Evolutionary conservation across 2,329 filamentous ascomycete species (phyloP), one percentile per base, ranked within the genome.

Genomic region (Passalora sequoiae): DNA sequence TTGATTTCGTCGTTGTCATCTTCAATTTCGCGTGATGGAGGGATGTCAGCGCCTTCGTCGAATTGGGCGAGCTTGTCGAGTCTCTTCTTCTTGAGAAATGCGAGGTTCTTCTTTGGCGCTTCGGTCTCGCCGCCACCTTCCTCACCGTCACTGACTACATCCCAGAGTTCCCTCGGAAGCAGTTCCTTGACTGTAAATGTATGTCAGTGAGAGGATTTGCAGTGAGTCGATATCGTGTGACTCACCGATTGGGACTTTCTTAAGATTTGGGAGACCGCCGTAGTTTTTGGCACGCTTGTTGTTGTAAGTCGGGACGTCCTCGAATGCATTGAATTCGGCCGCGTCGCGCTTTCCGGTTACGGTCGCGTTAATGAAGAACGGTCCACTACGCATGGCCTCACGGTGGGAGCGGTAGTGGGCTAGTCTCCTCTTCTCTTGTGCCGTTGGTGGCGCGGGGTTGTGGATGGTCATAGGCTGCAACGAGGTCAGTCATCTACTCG

Each of bases 301-400:
- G 49, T 29, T 41, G 0, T 50, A 56, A 22, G 74, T 70, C 42
- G 75, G 58, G 31, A 75, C 67, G 19, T 67, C 66, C 0, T 73
- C 76, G 9, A 77, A 66, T 0, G 74, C 74, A 49, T 77, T 77
- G 75, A 76, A 80, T 46, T 77, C 72, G 1, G 65, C 58, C 30
- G 70, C 72, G 0, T 71, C 71, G 53, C 77, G 77, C 4, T 63
- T 68, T 50, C 75, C 67, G 4, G 62, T 66, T 15, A 32, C 35
- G 8, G 52, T 36, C 12, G 31, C 40, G 37, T 55, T 48, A 47
- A 52, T 44, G 40, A 50, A 56, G 43, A 52, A 46, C 19, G 51
- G 49, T 7, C 53, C 47, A 15, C 49, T 49, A 20, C 51, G 53
- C 40, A 44, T 46, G 10, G 41, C 43, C 12, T 16, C 38, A 31